Conservation (phyloP, 257 asterid genomes). For the Catharanthus roseus region DNA sequence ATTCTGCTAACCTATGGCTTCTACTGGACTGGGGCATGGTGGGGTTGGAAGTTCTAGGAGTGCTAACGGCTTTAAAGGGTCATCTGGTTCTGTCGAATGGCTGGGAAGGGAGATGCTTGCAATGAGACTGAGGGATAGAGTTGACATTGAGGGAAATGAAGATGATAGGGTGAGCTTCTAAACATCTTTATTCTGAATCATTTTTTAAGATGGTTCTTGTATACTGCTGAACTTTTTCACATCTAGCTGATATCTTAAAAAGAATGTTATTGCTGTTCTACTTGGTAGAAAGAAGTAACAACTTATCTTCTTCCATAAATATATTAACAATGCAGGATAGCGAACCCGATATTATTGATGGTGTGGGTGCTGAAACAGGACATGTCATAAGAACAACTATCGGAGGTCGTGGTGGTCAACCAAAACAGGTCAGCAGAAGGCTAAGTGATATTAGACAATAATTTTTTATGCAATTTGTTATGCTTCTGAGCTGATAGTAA, state of each 20-base stretch:
- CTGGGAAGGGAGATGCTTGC: slow-evolving; percentile 94
- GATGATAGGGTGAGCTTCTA: slow-evolving; percentile 67
- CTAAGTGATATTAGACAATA: slow-evolving; percentile 16
- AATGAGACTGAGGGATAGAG: slow-evolving; percentile 82
- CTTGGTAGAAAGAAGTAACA: background rate
- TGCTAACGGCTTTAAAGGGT: slow-evolving; percentile 49
- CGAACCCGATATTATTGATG: slow-evolving; percentile 86
- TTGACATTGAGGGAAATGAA: slow-evolving; percentile 60
- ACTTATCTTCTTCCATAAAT: background rate
- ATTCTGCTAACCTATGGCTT: slow-evolving; percentile 29
- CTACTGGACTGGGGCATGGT: slow-evolving; percentile 38
- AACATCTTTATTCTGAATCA: background rate
- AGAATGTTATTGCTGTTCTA: background rate
- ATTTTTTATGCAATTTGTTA: slow-evolving; percentile 20
- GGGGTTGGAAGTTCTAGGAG: slow-evolving; percentile 51
- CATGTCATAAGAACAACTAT: slow-evolving; percentile 80
- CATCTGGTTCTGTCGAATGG: slow-evolving; percentile 96
- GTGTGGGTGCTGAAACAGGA: slow-evolving; percentile 94
- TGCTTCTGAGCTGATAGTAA: slow-evolving; percentile 15
- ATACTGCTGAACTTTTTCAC: background rate
- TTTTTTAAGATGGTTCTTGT: slow-evolving; percentile 6
- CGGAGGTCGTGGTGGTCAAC: slow-evolving; percentile 91
- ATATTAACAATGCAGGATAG: slow-evolving; percentile 67
- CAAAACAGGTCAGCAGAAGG: slow-evolving; percentile 65
- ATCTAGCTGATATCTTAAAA: background rate